Base-by-base conservation (phyloP, 2,329 filamentous ascomycete species). In the Bipolaris victoriae region DNA sequence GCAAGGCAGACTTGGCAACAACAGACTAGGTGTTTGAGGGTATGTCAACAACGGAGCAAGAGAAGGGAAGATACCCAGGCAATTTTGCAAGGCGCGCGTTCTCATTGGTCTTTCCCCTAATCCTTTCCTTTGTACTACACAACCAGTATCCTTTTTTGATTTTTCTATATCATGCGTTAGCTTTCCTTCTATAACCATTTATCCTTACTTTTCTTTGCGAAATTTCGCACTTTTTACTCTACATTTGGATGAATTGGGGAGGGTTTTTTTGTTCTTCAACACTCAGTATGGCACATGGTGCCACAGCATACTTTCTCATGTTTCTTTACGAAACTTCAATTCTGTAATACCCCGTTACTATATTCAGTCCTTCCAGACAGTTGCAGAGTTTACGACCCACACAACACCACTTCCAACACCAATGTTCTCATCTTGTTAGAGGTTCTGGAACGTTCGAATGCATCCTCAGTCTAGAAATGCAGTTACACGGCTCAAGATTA, bases 11-110 rank as follows among this genome's bases (percentile, higher is more conserved):
- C 26, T 48, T 29, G 37, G 49, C 31, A 35, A 48, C 43, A 47
- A 49, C 16, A 52, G 36, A 48, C n/a, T 40, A 37, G 40, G 20
- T 51, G 54, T 53, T 44, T 53, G 37, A 49, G 36, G 22, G 24
- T 37, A 22, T 53, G 49, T 49, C 54, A 45, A 43, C 37, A 46
- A 52, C 18, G 51, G 39, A 49, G 45, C 41, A 55, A 50, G 56
- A 55, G 56, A 36, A 58, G 56, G 45, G 40, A 49, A 50, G 40
- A 58, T 55, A 51, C 52, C 56, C 56, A 56, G 52, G 56, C 46
- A 52, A 48, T 45, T 33, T 43, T 40, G 43, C 39, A 58, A 50
- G 46, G 40, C 40, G 51, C 40, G 40, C 26, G 53, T 55, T 49
- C 36, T 55, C 51, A 46, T 55, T 58, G 45, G 50, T 50, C 20